Evolutionary conservation across 2,329 filamentous ascomycete species (phyloP), one percentile per base, ranked within the genome.

Genomic region (Lachnellula occidentalis): DNA sequence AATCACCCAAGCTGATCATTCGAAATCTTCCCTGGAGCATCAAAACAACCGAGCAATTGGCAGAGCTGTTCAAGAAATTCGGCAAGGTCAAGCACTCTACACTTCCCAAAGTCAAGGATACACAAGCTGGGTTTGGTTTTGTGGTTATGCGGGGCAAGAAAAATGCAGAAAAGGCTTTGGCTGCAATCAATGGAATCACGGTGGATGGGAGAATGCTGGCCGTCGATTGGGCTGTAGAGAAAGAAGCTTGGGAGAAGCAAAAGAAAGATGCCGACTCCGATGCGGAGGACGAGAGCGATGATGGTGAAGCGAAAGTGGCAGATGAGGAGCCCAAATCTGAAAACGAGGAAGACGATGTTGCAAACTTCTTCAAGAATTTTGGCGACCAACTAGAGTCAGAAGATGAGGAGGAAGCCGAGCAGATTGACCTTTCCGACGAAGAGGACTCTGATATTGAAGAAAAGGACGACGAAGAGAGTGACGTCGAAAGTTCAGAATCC

Each of bases 211-310:
- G 94, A 65, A 87, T 86, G 8, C 72, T 99, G 57, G 94, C 92
- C 27, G 94, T 99, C 6, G 94, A 99, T 73, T 99, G 90, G 90
- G 92, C 95, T 34, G 91, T 97, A 3, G 90, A 96, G 57, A 96
- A 95, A 74, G 80, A 86, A 42, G 84, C 86, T 6, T 99, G 90
- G 90, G 81, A 92, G 58, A 78, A 83, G 58, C 76, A 84, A 59
- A 78, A 83, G 51, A 69, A 75, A 45, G 64, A 66, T 22, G 70
- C 72, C 2, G 70, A 74, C 59, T 62, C 64, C 24, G 70, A 70
- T 11, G 69, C 70, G 49, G 65, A 70, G 41, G 69, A 64, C 4
- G 69, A 72, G 14, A 71, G 70, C 14, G 70, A 71, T 17, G 72
- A 68, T 15, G 65, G 68, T 1, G 68, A 64, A 19, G 61, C 61